Conservation (phyloP, 768 basidiomycete species). For the Lactarius indigo region DNA sequence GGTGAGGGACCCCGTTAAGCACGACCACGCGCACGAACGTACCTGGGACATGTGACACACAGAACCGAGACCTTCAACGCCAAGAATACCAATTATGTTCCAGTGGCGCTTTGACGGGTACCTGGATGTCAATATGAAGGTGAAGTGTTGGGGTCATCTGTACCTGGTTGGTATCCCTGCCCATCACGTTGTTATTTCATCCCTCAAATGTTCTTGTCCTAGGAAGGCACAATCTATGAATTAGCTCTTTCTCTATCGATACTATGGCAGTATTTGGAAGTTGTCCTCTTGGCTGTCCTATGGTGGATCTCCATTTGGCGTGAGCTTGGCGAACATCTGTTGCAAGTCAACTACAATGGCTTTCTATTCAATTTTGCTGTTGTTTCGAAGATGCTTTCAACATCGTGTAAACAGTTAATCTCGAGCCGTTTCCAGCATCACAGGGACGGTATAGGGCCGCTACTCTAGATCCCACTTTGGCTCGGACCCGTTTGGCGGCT, state of each 20-base stretch:
- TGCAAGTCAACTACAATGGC: not conserved
- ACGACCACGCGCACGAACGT: constrained; percentile 5
- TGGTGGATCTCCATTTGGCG: not conserved
- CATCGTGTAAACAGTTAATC: not conserved
- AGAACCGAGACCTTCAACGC: constrained; percentile 57
- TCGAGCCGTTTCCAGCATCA: not conserved
- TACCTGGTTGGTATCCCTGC: not conserved
- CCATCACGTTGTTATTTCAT: not conserved
- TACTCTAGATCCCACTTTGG: too few species aligned
- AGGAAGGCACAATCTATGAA: not conserved
- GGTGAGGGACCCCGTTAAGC: constrained; percentile 48
- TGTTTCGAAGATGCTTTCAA: not conserved
- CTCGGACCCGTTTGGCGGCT: not conserved
- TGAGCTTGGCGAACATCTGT: not conserved
- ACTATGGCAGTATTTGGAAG: not conserved
- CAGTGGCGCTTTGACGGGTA: constrained; percentile 96
- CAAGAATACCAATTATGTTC: constrained; percentile 85
- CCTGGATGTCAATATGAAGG: constrained; percentile 53
- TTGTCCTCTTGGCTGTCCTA: not conserved
- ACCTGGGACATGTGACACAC: constrained; percentile 30
- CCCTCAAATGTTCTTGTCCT: not conserved
- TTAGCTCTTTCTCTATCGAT: not conserved
- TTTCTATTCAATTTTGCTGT: not conserved
- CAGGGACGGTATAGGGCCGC: not conserved
- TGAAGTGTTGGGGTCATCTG: constrained; percentile 3